Evolutionary conservation across 2,329 filamentous ascomycete genomes (phyloP).

Genomic region (Chlorencoelia australis): DNA sequence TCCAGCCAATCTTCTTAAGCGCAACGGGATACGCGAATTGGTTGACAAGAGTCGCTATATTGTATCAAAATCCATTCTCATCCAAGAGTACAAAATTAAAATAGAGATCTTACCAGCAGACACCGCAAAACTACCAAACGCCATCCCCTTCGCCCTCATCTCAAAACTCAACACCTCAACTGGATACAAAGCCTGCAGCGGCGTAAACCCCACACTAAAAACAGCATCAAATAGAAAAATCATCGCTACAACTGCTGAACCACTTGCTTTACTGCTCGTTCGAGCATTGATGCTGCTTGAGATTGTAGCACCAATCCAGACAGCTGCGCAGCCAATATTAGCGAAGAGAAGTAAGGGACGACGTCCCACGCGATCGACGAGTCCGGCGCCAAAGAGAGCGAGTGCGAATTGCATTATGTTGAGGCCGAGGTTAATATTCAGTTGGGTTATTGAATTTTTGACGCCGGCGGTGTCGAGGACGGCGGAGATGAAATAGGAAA

Average conservation of each 20-base stretch:
- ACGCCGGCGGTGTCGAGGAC: constrained; percentile 41
- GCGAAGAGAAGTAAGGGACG: constrained; percentile 42
- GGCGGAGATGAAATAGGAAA: constrained; percentile 44
- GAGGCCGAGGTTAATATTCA: constrained; percentile 43
- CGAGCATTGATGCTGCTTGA: constrained; percentile 14
- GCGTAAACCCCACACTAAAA: constrained; percentile 37
- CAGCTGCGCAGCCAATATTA: constrained; percentile 35
- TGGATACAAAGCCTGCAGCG: constrained; percentile 38
- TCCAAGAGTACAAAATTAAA: neutral
- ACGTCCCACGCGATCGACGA: constrained; percentile 47
- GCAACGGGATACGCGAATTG: constrained; percentile 37
- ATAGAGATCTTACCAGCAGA: constrained; percentile 27
- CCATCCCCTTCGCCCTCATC: constrained; percentile 45
- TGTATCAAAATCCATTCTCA: neutral
- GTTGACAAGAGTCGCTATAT: constrained; percentile 31
- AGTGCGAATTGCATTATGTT: constrained; percentile 43
- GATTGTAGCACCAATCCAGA: constrained; percentile 39
- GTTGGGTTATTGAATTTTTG: constrained; percentile 35
- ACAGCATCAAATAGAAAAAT: constrained; percentile 44
- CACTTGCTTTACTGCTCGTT: constrained; percentile 24
- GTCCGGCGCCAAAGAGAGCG: constrained; percentile 40
- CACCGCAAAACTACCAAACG: constrained; percentile 36
- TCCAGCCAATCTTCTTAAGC: constrained; percentile 39
- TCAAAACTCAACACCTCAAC: constrained; percentile 43
- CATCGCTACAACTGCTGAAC: constrained; percentile 38